Percentiles rank a stretch among this genome's conserved stretches.
These are phyloP conservation scores for Cyclanthera cordifolia DNA, from an alignment of 306 rosid species.

Conservation along the genomic window DNA sequence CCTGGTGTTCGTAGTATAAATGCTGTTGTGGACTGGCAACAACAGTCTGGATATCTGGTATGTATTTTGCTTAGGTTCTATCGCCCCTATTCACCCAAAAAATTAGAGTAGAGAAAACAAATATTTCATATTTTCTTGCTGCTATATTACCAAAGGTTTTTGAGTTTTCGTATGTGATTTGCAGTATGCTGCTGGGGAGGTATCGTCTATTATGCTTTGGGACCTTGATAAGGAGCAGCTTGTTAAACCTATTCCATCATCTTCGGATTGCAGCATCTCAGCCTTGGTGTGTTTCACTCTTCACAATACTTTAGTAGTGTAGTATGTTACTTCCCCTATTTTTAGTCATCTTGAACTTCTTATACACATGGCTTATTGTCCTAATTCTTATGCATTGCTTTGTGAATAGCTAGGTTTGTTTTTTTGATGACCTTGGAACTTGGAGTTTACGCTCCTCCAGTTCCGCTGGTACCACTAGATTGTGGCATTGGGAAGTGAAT, in stretches of 20 bases:
- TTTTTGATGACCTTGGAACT: too few species aligned
- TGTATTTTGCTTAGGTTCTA: neutral
- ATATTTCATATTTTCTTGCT: neutral
- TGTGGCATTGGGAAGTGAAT: too few species aligned
- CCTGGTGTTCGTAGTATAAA: conserved; percentile 74
- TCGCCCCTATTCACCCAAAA: neutral
- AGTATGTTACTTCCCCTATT: conserved; percentile 6
- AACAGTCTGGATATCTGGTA: conserved; percentile 93
- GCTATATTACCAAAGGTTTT: neutral
- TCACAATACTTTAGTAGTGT: conserved; percentile 7
- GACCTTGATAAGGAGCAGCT: conserved; percentile 92
- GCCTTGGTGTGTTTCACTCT: conserved; percentile 54
- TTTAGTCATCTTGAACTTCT: neutral
- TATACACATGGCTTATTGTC: neutral
- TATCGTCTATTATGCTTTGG: conserved; percentile 71
- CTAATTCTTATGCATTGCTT: neutral
- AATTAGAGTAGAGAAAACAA: neutral
- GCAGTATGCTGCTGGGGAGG: conserved; percentile 86
- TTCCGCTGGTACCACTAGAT: too few species aligned
- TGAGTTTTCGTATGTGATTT: conserved; percentile 20
- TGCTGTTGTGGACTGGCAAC: conserved; percentile 98
- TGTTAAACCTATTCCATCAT: conserved; percentile 56
- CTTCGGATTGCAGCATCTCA: conserved; percentile 79
- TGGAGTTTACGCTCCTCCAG: too few species aligned
- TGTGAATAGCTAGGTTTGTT: too few species aligned